A percentile compares a stretch with the other conserved stretches of the same genome.
These are phyloP conservation scores for Mortierella sp. DNA, from an alignment of 371 early-diverging fungal species.

Conservation along the genomic window DNA sequence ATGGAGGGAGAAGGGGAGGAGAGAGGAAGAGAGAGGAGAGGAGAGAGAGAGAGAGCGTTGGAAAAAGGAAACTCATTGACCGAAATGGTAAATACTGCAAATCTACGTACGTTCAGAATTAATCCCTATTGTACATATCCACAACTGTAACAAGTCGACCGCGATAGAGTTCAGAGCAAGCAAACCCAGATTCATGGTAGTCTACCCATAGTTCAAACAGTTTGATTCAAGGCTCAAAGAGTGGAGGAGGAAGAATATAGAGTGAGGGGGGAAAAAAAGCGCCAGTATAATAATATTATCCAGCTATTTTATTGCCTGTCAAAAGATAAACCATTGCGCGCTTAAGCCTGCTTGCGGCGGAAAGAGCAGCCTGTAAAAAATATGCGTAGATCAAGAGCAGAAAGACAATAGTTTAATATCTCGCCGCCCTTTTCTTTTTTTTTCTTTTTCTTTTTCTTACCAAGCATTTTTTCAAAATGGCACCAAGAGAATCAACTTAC, in stretches of 20 bases:
- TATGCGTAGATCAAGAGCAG: neutral
- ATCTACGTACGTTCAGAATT: neutral
- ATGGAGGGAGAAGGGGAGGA: neutral
- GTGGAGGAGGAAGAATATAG: neutral
- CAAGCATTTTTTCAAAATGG: too few relatives aligned
- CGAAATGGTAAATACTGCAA: neutral
- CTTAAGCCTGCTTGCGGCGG: constrained; percentile 58
- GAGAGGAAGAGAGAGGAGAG: constrained; percentile 12
- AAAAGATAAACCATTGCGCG: constrained; percentile 23
- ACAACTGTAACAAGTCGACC: too few relatives aligned
- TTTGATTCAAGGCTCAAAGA: too few relatives aligned
- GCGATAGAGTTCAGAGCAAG: too few relatives aligned
- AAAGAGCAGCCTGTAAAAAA: constrained; percentile 52
- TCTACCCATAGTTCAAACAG: too few relatives aligned
- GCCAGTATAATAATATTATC: constrained; percentile 2
- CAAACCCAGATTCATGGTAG: too few relatives aligned
- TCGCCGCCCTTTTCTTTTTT: too few relatives aligned
- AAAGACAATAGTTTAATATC: neutral
- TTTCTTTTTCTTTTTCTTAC: too few relatives aligned
- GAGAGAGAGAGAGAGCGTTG: constrained; percentile 7
- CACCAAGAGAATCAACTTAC: constrained; percentile 41
- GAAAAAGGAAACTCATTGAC: constrained; percentile 1
- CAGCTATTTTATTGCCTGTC: constrained; percentile 40
- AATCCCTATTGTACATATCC: too few relatives aligned
- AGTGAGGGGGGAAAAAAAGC: neutral